phyloP scores from a whole-genome alignment of 176 grass and related monocot genomes.

The Hordeum marinum region DNA sequence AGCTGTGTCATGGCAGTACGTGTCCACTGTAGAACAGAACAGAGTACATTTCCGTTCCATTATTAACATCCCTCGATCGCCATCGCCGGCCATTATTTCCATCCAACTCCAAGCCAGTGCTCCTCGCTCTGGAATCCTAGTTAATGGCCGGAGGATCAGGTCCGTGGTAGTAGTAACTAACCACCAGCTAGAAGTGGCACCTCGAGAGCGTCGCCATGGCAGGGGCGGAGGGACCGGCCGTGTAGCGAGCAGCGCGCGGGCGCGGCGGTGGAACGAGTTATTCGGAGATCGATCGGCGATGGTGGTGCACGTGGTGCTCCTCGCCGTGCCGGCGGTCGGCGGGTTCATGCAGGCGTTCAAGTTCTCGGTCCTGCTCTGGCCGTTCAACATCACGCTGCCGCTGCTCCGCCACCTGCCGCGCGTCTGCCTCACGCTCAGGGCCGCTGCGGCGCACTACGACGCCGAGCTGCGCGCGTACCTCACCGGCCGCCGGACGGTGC shows the following conservation, averaged over 20 bases:
- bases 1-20: background rate
- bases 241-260: too few relatives aligned
- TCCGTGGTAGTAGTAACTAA: background rate
- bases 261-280: too few relatives aligned
- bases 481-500: background rate
- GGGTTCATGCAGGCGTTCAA: slow-evolving; percentile 42
- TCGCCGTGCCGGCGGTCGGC: slow-evolving; percentile 27
- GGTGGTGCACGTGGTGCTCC: slow-evolving; percentile 29
- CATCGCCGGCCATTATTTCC: background rate
- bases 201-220: background rate
- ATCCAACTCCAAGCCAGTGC: too few relatives aligned
- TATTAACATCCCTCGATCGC: background rate
- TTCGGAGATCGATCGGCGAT: background rate
- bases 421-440: slow-evolving; percentile 20
- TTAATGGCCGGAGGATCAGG: background rate
- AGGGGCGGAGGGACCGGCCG: background rate
- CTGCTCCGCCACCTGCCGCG: slow-evolving; percentile 40
- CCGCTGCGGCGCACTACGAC: background rate
- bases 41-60: background rate
- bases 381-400: slow-evolving; percentile 53
- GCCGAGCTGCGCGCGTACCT: slow-evolving; percentile 27
- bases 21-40: background rate
- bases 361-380: slow-evolving; percentile 40
- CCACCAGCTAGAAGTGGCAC: background rate
- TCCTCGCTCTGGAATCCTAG: background rate